These are phyloP conservation scores for Ustilago esculenta DNA, from an alignment of 1,284 basidiomycete species.

Conservation along the genomic window DNA sequence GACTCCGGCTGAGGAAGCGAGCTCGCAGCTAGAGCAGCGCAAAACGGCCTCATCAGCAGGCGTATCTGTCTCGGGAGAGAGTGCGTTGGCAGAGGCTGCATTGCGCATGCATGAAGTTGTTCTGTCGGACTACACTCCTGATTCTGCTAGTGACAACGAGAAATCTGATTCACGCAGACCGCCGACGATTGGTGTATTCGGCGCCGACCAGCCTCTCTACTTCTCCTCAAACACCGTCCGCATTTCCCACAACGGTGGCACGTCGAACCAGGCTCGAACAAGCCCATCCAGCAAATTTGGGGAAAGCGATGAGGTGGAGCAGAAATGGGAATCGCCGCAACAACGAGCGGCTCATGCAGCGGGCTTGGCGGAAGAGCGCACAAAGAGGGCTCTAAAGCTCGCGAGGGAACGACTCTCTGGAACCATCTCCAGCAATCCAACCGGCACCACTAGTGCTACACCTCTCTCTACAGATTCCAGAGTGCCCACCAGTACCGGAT, in stretches of 20 bases:
- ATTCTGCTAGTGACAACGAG: background rate
- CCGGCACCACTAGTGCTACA: too few relatives aligned
- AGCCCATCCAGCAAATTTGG: background rate
- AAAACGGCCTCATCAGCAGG: background rate
- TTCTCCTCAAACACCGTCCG: constrained; percentile 24
- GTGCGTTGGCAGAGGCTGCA: constrained; percentile 16
- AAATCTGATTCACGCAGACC: too few relatives aligned
- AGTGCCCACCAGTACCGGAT: too few relatives aligned
- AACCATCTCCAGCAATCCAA: background rate
- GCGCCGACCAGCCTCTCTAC: constrained; percentile 18
- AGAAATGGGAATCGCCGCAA: constrained; percentile 23
- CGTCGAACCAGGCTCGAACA: too few relatives aligned
- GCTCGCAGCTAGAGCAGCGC: constrained; percentile 1
- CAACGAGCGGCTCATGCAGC: constrained; percentile 23
- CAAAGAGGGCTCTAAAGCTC: constrained; percentile 15
- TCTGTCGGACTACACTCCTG: constrained; percentile 15
- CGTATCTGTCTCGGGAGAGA: background rate
- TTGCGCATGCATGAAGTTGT: constrained; percentile 17
- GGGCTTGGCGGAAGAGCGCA: constrained; percentile 26
- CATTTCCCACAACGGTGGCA: background rate
- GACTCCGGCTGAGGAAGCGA: constrained; percentile 33
- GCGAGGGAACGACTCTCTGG: constrained; percentile 19
- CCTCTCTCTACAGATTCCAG: too few relatives aligned
- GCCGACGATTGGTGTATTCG: constrained; percentile 16
- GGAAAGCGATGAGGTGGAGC: background rate